Evolutionary conservation across 2,329 filamentous ascomycete species (phyloP).

Genomic region (Cladosporium sp.): DNA sequence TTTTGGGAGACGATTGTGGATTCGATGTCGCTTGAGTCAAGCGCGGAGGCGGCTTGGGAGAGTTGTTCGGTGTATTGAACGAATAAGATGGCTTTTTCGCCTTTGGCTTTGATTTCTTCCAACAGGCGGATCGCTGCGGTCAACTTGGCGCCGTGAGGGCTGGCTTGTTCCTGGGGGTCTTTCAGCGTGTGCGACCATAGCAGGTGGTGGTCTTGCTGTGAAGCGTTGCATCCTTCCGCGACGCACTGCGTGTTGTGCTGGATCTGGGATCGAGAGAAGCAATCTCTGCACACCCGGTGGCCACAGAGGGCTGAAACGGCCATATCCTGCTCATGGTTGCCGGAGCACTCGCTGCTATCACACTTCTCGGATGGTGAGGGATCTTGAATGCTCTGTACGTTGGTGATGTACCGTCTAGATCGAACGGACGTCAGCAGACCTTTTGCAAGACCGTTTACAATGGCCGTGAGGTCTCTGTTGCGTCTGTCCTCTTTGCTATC

Average conservation of each 20-base stretch:
- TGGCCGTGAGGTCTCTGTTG: not conserved
- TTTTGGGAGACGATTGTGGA: conserved; percentile 35
- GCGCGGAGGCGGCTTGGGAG: conserved; percentile 32
- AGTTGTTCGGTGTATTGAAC: conserved; percentile 49
- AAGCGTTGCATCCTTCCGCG: conserved; percentile 38
- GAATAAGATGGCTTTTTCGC: conserved; percentile 55
- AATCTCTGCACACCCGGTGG: conserved; percentile 46
- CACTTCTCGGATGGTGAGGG: not conserved
- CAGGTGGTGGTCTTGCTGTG: conserved; percentile 37
- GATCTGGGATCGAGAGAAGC: conserved; percentile 25
- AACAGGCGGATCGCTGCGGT: conserved; percentile 45
- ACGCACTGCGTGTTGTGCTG: conserved; percentile 34
- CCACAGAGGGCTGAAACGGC: conserved; percentile 48
- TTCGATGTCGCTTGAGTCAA: conserved; percentile 29
- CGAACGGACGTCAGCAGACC: conserved; percentile 20
- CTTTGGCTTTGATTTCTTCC: conserved; percentile 29
- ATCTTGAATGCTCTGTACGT: conserved; percentile 15
- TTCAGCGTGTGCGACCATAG: conserved; percentile 37
- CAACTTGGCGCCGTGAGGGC: conserved; percentile 44
- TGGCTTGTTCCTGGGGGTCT: conserved; percentile 14
- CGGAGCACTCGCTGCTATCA: not conserved
- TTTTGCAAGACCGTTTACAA: conserved; percentile 18
- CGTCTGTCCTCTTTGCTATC: not conserved
- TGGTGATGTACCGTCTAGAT: conserved; percentile 23
- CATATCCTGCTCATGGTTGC: not conserved